Evolutionary conservation across 805 yeast genomes (phyloP).

Genomic region (Ogataea trehaloabstinens): DNA sequence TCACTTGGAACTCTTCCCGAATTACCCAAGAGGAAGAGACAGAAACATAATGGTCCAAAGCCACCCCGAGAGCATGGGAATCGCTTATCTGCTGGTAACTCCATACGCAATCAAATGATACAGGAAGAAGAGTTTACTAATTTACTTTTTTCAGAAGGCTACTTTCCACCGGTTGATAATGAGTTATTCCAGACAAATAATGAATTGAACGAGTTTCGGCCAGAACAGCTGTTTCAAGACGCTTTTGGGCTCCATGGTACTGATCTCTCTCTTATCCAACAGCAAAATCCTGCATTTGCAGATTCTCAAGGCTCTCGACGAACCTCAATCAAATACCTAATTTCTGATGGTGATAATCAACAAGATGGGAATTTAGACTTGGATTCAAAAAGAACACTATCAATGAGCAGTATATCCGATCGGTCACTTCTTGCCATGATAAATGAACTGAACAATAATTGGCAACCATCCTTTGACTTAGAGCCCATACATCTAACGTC

Average conservation of each 20-base stretch:
- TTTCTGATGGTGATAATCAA: constrained; percentile 2
- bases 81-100: neutral
- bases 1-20: neutral
- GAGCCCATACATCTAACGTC: neutral
- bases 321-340: constrained; percentile 8
- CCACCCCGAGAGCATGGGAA: neutral
- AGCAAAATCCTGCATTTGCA: neutral
- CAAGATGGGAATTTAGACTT: neutral
- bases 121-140: neutral
- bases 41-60: neutral
- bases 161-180: neutral
- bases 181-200: constrained; percentile 2
- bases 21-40: neutral
- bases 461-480: constrained; percentile 17
- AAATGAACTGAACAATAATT: constrained; percentile 14
- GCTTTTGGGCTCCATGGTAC: neutral
- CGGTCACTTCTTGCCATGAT: constrained; percentile 4
- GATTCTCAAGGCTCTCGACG: constrained; percentile 2
- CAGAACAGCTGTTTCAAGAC: constrained; percentile 11
- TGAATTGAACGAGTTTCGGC: constrained; percentile 10
- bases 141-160: neutral
- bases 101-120: neutral
- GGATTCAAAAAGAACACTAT: neutral
- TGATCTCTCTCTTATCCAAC: neutral
- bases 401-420: constrained; percentile 1